A percentile compares a stretch with the other conserved stretches of the same genome.
Evolutionary conservation across 2,329 filamentous ascomycete genomes (phyloP).

Genomic region (Scytalidium sp.): DNA sequence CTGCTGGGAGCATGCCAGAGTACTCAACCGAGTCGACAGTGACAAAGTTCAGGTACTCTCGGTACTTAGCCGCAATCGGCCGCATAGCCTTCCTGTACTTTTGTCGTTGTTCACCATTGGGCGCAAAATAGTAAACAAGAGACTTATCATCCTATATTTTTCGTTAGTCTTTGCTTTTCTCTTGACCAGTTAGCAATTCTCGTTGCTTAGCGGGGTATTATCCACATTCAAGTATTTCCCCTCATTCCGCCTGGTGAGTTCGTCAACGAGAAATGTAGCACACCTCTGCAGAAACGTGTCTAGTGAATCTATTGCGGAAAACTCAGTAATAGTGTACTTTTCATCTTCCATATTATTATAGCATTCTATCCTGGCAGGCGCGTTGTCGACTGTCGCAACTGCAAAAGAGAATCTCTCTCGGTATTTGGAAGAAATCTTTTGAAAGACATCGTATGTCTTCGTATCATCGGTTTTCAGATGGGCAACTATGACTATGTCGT

Average conservation of each 20-base stretch:
- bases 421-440: slow-evolving; percentile 31
- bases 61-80: slow-evolving; percentile 41
- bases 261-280: slow-evolving; percentile 37
- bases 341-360: slow-evolving; percentile 38
- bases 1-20: slow-evolving; percentile 35
- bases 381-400: slow-evolving; percentile 17
- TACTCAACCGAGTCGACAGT: slow-evolving; percentile 45
- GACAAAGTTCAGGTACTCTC: slow-evolving; percentile 45
- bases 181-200: slow-evolving; percentile 2
- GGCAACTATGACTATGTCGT: slow-evolving; percentile 42
- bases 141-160: slow-evolving; percentile 36
- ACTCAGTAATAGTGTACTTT: slow-evolving; percentile 29
- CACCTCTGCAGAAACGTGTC: slow-evolving; percentile 37
- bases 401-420: slow-evolving; percentile 42
- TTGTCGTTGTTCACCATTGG: slow-evolving; percentile 27
- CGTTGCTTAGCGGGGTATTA: neutral
- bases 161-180: too few species aligned
- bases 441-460: slow-evolving; percentile 29
- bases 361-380: slow-evolving; percentile 28
- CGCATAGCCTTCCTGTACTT: slow-evolving; percentile 33
- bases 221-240: slow-evolving; percentile 36
- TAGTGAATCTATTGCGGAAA: slow-evolving; percentile 31
- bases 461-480: slow-evolving; percentile 29
- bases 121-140: slow-evolving; percentile 35
- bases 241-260: slow-evolving; percentile 44